A percentile compares a stretch with the other conserved stretches of the same genome.
phyloP scores from a whole-genome alignment of 108 stramenopile species.

The Stephanodiscus triporus region DNA sequence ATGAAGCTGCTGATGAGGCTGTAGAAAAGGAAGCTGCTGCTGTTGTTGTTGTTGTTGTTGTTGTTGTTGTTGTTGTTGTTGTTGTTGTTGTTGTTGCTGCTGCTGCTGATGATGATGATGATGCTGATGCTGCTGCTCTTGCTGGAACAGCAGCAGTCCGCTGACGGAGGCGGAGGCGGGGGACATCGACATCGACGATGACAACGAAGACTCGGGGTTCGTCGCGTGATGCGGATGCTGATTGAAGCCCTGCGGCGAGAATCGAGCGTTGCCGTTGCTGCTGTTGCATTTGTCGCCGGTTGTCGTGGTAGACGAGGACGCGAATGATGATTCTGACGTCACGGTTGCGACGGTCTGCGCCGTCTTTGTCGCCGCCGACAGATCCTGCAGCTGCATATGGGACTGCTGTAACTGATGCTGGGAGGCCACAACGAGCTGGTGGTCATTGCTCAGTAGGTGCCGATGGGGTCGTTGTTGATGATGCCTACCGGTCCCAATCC shows the following conservation, averaged over 20 bases:
- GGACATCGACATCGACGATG: not conserved
- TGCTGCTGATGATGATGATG: not conserved
- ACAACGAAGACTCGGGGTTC: not conserved
- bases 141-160: not conserved
- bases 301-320: too few relatives aligned
- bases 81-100: not conserved
- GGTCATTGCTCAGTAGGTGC: too few relatives aligned
- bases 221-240: not conserved
- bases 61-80: not conserved
- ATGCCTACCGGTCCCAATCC: not conserved
- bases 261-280: too few relatives aligned
- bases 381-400: not conserved
- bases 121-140: too few relatives aligned
- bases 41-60: not conserved
- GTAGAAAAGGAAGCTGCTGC: not conserved
- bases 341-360: too few relatives aligned
- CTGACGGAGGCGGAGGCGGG: not conserved
- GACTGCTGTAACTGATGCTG: not conserved
- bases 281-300: too few relatives aligned
- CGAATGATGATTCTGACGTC: too few relatives aligned
- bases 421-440: too few relatives aligned
- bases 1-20: not conserved
- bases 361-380: too few relatives aligned
- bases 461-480: not conserved
- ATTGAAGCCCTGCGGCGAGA: not conserved